Evolutionary conservation across 331 rosid genomes (phyloP).

Genomic region (Stylosanthes scabra): DNA sequence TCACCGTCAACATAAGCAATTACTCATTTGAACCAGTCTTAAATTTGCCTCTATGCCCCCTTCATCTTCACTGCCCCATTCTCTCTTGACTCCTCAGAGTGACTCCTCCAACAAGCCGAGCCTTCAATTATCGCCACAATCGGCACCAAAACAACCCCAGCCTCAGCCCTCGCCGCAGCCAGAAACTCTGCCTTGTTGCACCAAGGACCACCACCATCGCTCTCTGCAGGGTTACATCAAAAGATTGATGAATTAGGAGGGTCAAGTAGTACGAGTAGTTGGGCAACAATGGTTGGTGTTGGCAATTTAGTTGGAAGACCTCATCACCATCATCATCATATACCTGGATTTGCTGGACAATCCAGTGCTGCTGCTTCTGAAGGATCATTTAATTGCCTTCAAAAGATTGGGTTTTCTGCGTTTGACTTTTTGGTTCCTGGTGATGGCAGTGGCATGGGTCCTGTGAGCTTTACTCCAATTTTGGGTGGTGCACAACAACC

Average conservation of each 20-base stretch:
- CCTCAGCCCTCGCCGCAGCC: constrained; percentile 76
- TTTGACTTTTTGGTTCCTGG: constrained; percentile 59
- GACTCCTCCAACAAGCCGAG: constrained; percentile 88
- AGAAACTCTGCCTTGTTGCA: constrained; percentile 59
- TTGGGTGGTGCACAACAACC: constrained; percentile 74
- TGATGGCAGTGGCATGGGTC: constrained; percentile 67
- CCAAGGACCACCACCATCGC: constrained; percentile 49
- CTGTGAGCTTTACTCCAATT: constrained; percentile 94
- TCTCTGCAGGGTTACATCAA: constrained; percentile 68
- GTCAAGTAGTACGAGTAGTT: constrained; percentile 63
- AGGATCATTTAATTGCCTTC: constrained; percentile 73
- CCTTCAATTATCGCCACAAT: constrained; percentile 83
- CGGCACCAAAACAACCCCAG: constrained; percentile 80
- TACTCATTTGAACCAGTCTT: no score
- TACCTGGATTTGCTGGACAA: constrained; percentile 71
- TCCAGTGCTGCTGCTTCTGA: constrained; percentile 53
- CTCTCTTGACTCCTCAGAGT: constrained; percentile 29
- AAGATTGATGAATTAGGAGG: constrained; percentile 65
- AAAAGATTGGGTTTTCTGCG: constrained; percentile 79
- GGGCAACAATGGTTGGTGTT: constrained; percentile 63
- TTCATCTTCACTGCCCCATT: no score
- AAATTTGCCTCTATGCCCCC: no score
- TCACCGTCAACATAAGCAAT: no score
- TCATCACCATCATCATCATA: constrained; percentile 45
- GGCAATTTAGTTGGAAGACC: constrained; percentile 73